Conservation (phyloP, 306 rosid species). For the Cucurbita ficifolia region DNA sequence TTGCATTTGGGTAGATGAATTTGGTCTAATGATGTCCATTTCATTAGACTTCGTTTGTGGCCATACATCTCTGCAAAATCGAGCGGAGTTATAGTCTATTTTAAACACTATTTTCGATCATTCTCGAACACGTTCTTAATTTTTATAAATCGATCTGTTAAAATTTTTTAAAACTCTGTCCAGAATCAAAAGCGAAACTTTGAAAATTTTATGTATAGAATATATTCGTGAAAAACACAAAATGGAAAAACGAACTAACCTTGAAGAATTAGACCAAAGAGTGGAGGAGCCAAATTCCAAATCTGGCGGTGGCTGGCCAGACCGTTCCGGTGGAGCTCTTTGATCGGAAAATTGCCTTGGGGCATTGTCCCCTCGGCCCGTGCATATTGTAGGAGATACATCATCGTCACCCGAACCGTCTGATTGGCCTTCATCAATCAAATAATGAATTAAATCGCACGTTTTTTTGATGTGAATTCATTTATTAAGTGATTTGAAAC, state of each 20-base stretch:
- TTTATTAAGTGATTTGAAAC: too few species aligned
- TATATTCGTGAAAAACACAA: neutral
- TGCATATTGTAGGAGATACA: conserved; percentile 36
- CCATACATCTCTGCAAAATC: conserved; percentile 42
- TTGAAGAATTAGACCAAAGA: conserved; percentile 81
- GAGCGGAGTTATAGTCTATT: too few species aligned
- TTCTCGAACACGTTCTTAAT: too few species aligned
- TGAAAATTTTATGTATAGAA: neutral
- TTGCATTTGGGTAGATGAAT: conserved; percentile 29
- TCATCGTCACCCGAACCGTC: conserved; percentile 94
- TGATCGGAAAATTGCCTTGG: conserved; percentile 32
- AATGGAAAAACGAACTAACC: conserved; percentile 20
- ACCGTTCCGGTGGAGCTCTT: conserved; percentile 31
- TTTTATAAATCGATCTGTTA: too few species aligned
- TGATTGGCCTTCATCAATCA: conserved; percentile 36
- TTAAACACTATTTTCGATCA: too few species aligned
- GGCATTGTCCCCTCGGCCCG: conserved; percentile 7
- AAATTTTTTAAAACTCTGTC: too few species aligned
- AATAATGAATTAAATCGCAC: neutral
- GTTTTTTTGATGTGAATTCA: neutral
- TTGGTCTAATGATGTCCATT: conserved; percentile 27
- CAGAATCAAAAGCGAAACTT: too few species aligned
- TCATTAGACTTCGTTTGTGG: conserved; percentile 32
- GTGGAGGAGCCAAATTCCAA: conserved; percentile 37
- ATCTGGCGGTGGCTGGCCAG: conserved; percentile 28